Evolutionary conservation across 306 rosid genomes (phyloP).

Genomic region (Alnus rubra): DNA sequence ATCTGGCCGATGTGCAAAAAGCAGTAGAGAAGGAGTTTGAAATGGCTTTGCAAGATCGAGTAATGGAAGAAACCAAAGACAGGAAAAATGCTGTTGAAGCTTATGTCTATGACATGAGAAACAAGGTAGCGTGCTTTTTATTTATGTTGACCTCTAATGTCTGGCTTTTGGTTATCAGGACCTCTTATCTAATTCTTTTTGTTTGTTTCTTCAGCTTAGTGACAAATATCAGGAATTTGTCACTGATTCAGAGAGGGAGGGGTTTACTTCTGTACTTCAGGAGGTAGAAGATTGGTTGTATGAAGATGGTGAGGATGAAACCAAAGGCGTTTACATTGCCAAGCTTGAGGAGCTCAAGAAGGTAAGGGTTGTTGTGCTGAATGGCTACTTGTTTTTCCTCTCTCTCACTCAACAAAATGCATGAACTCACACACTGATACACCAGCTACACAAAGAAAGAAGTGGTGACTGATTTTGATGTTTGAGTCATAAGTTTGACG

Average conservation of each 20-base stretch:
- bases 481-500: conserved; percentile 15
- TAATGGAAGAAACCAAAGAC: conserved; percentile 97
- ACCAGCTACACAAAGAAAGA: neutral
- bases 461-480: neutral
- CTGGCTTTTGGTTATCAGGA: neutral
- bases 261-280: conserved; percentile 62
- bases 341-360: conserved; percentile 91
- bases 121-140: conserved; percentile 53
- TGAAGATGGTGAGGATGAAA: conserved; percentile 94
- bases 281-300: conserved; percentile 93
- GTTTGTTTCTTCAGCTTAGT: conserved; percentile 53
- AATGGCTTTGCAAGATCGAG: conserved; percentile 97
- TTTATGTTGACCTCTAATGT: neutral
- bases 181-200: neutral
- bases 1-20: conserved; percentile 61
- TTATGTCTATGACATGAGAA: conserved; percentile 93
- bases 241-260: conserved; percentile 71
- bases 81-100: conserved; percentile 95
- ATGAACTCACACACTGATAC: neutral
- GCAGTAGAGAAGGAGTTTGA: conserved; percentile 91
- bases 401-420: neutral
- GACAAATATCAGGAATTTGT: conserved; percentile 82
- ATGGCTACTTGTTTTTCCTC: neutral
- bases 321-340: conserved; percentile 89
- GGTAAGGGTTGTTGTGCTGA: conserved; percentile 34